Percentiles rank a stretch among this genome's conserved stretches.
Conservation (phyloP, 2,329 filamentous ascomycete genomes). For the Trichoderma atroviride region DNA sequence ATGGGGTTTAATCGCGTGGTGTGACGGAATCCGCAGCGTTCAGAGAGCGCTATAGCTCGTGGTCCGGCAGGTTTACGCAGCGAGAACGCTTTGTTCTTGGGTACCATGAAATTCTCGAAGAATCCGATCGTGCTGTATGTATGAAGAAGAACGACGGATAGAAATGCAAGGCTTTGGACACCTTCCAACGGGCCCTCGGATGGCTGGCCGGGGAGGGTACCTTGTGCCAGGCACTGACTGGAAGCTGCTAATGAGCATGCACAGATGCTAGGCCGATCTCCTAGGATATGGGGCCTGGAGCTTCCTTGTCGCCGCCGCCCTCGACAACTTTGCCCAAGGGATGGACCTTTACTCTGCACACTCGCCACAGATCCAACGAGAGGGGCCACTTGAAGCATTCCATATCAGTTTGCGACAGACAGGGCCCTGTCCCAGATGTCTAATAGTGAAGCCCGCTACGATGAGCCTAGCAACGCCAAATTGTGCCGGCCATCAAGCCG, state of each 20-base stretch:
- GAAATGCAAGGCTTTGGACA: conserved; percentile 6
- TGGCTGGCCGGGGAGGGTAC: conserved; percentile 7
- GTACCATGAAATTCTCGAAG: neutral
- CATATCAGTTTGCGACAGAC: neutral
- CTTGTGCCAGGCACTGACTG: neutral
- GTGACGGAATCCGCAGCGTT: neutral
- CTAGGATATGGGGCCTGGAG: neutral
- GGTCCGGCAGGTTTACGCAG: conserved; percentile 1
- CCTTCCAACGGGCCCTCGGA: neutral
- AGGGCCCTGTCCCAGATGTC: conserved; percentile 1
- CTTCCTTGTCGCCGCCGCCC: conserved; percentile 2
- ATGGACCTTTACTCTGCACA: neutral
- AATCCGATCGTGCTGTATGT: neutral
- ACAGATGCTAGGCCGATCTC: neutral
- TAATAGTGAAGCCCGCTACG: conserved; percentile 13
- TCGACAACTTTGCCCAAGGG: conserved; percentile 8
- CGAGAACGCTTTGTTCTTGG: neutral
- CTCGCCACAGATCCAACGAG: neutral
- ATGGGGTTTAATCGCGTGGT: conserved; percentile 5
- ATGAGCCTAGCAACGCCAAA: conserved; percentile 13
- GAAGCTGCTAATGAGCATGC: neutral
- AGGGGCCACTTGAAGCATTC: conserved; percentile 3
- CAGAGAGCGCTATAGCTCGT: conserved; percentile 2
- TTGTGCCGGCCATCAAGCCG: neutral
- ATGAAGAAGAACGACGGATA: conserved; percentile 4